A percentile compares a stretch with the other conserved stretches of the same genome.
Conservation (phyloP, 2,329 filamentous ascomycete genomes). For the Sporothrix globosa region DNA sequence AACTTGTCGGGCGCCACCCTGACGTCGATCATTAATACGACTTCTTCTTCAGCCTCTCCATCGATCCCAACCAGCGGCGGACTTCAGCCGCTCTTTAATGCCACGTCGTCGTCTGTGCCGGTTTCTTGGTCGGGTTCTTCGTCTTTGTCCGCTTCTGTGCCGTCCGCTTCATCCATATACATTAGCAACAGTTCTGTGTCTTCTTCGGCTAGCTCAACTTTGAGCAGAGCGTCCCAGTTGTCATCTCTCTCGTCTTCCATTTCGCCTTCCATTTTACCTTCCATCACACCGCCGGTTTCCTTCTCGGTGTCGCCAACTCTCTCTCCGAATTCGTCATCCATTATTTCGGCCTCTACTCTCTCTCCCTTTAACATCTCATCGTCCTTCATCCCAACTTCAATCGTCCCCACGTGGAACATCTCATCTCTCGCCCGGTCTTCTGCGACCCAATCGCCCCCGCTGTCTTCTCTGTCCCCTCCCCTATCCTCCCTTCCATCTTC, state of each 20-base stretch:
- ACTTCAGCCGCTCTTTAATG: not conserved
- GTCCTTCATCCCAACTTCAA: not conserved
- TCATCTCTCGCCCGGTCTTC: not conserved
- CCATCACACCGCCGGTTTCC: not conserved
- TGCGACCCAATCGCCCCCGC: not conserved
- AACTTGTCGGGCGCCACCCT: constrained; percentile 2
- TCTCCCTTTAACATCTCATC: constrained; percentile 1
- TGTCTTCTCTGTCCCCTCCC: not conserved
- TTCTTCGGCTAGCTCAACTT: not conserved
- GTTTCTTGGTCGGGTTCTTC: not conserved
- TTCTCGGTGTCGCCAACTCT: not conserved
- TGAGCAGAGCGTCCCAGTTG: not conserved
- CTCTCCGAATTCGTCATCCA: not conserved
- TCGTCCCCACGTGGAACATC: not conserved
- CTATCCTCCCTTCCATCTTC: not conserved
- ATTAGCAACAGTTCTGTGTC: not conserved
- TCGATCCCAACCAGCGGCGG: not conserved
- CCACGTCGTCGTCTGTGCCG: not conserved
- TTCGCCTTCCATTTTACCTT: not conserved
- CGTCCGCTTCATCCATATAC: not conserved
- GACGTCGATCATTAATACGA: not conserved
- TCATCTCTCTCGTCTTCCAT: not conserved
- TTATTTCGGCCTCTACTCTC: not conserved
- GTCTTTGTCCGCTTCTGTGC: not conserved
- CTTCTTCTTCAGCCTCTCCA: not conserved